A percentile compares a stretch with the other conserved stretches of the same genome.
These are phyloP conservation scores for Centaurea solstitialis DNA, from an alignment of 129 eudicot genomes.

Conservation along the genomic window DNA sequence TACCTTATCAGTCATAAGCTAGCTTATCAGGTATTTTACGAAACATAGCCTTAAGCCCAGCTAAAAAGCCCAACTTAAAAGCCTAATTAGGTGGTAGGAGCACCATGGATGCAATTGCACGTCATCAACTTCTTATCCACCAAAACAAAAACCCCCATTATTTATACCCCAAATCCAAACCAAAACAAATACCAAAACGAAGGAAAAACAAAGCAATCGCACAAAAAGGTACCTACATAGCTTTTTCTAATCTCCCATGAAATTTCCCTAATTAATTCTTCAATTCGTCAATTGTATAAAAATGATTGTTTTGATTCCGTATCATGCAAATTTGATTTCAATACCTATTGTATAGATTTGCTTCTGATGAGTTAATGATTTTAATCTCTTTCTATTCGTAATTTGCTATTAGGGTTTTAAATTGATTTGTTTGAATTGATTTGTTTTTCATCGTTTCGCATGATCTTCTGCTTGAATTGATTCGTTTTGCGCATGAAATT, in stretches of 20 bases:
- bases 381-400: not conserved
- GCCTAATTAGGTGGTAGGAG: not conserved
- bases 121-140: not conserved
- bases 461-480: not conserved
- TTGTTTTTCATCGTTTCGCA: not conserved
- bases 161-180: not conserved
- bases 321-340: not conserved
- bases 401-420: constrained; percentile 9
- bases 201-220: not conserved
- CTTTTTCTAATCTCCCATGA: too few relatives aligned
- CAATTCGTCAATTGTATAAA: not conserved
- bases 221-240: not conserved
- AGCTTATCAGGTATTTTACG: too few relatives aligned
- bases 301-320: not conserved
- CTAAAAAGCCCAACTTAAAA: not conserved
- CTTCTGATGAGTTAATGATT: not conserved
- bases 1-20: too few relatives aligned
- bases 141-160: not conserved
- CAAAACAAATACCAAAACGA: not conserved
- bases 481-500: not conserved
- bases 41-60: too few relatives aligned
- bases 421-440: not conserved
- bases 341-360: not conserved
- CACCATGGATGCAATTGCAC: too few relatives aligned
- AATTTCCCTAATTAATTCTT: too few relatives aligned